Percentiles rank a stretch among this genome's conserved stretches.
These are phyloP conservation scores for Phaeolepiota aurea DNA, from an alignment of 768 basidiomycete species.

Conservation along the genomic window DNA sequence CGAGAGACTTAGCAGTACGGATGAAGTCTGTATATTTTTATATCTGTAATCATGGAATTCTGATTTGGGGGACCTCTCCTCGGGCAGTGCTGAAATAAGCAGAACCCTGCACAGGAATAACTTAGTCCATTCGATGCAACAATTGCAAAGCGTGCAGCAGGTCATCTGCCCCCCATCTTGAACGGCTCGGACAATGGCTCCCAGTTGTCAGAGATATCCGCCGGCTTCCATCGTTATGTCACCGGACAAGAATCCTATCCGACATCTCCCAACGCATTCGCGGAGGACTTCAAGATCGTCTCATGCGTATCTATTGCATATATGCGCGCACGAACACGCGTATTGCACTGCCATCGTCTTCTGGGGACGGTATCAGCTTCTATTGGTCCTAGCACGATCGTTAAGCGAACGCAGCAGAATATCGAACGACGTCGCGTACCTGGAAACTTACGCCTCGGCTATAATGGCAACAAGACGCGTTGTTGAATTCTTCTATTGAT, in stretches of 20 bases:
- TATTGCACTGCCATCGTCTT: too few species aligned
- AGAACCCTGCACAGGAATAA: not conserved
- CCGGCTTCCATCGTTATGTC: not conserved
- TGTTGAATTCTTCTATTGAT: too few species aligned
- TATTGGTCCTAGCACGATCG: too few species aligned
- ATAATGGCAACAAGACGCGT: too few species aligned
- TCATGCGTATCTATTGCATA: too few species aligned
- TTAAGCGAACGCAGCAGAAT: not conserved
- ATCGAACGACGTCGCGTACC: not conserved
- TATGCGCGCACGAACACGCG: too few species aligned
- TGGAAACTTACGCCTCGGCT: not conserved
- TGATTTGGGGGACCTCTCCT: not conserved
- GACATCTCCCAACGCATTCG: too few species aligned
- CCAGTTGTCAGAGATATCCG: not conserved
- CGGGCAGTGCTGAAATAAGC: not conserved
- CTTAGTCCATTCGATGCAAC: too few species aligned
- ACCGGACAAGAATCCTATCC: not conserved
- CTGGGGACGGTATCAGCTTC: too few species aligned
- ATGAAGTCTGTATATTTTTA: not conserved
- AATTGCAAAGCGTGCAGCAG: not conserved
- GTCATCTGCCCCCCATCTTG: too few species aligned
- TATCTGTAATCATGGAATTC: not conserved
- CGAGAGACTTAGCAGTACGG: not conserved
- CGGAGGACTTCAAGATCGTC: too few species aligned
- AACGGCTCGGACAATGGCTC: not conserved